Percentiles rank a stretch among this genome's conserved stretches.
Evolutionary conservation across 208 protist species (phyloP).

Genomic region (Leishmania turanica): DNA sequence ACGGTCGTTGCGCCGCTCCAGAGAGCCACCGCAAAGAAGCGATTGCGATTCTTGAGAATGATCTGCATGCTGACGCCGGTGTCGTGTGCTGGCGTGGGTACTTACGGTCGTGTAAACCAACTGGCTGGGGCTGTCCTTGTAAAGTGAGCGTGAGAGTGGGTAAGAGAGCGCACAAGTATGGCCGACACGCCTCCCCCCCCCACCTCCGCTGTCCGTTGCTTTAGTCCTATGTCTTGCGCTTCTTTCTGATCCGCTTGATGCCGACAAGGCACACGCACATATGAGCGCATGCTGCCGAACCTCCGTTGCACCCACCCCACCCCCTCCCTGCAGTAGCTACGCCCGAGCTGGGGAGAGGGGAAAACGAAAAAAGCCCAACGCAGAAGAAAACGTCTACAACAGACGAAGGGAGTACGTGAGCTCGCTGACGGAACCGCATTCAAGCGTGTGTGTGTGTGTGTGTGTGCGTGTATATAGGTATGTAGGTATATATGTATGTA

Average conservation of each 20-base stretch:
- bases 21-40: constrained; percentile 64
- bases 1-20: constrained; percentile 63
- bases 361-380: background rate
- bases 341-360: background rate
- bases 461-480: background rate
- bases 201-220: background rate
- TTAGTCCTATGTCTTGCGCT: no score
- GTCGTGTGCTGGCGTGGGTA: background rate
- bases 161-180: background rate
- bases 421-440: background rate
- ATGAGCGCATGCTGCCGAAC: background rate
- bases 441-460: background rate
- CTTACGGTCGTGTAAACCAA: background rate
- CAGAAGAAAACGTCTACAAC: background rate
- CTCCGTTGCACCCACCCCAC: background rate
- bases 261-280: background rate
- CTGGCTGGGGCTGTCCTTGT: background rate
- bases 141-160: background rate
- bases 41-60: constrained; percentile 70
- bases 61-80: constrained; percentile 49
- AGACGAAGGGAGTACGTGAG: background rate
- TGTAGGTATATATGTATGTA: background rate
- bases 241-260: background rate
- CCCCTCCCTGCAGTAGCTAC: background rate
- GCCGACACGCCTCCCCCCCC: no score